These are phyloP conservation scores for Coemansia sp. DNA, from an alignment of 192 early-diverging fungal genomes.

Conservation along the genomic window DNA sequence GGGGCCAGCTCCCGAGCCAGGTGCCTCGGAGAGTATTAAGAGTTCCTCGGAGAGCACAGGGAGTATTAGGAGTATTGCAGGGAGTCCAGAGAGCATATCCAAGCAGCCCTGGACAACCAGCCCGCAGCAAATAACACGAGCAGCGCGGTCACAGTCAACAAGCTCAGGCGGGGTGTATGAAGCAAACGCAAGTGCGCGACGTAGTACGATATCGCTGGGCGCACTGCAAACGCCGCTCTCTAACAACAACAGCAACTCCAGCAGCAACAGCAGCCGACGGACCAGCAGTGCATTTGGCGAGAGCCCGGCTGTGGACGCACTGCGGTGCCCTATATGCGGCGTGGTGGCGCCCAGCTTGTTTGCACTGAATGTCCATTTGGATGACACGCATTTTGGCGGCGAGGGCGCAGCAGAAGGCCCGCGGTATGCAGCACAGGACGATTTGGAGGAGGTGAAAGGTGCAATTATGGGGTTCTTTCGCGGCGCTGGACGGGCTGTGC, in stretches of 20 bases:
- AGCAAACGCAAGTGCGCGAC: constrained; percentile 1
- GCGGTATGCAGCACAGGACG: constrained; percentile 32
- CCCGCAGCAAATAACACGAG: background rate
- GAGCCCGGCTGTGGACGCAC: background rate
- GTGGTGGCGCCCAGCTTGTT: constrained; percentile 47
- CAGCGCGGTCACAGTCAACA: constrained; percentile 19
- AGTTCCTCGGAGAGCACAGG: too few species aligned
- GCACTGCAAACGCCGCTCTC: background rate
- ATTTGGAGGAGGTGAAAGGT: constrained; percentile 31
- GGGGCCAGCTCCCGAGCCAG: constrained; percentile 4
- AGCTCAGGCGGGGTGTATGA: background rate
- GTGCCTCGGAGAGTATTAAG: background rate
- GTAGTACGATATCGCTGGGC: constrained; percentile 37
- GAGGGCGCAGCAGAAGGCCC: background rate
- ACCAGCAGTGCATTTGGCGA: background rate
- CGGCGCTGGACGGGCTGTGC: constrained; percentile 30
- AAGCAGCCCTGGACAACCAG: background rate
- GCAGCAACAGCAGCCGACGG: constrained; percentile 10
- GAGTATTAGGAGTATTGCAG: background rate
- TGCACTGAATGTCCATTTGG: constrained; percentile 49
- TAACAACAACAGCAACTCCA: background rate
- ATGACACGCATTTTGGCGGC: constrained; percentile 42
- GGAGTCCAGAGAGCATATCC: background rate
- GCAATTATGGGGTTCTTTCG: constrained; percentile 51
- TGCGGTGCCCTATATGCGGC: constrained; percentile 53